Evolutionary conservation across 164 flowering plant genomes (phyloP).

Genomic region (Chloranthus sessilifolius): DNA sequence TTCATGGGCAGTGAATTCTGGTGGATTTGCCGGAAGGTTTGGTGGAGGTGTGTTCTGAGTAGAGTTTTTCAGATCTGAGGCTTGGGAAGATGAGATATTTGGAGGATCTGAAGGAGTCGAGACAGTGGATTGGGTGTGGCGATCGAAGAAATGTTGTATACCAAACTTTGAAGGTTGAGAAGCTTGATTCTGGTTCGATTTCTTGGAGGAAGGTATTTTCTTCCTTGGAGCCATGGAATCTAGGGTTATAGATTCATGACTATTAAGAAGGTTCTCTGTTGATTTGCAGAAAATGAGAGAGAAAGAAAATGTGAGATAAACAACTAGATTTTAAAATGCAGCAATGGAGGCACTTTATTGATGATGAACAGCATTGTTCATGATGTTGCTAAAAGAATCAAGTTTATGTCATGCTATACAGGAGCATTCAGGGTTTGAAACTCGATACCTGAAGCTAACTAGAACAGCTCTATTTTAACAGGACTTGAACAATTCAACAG

Average conservation of each 20-base stretch:
- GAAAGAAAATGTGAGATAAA: not conserved
- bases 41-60: slow-evolving; percentile 20
- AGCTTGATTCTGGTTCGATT: slow-evolving; percentile 32
- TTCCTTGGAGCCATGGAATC: slow-evolving; percentile 67
- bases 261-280: not conserved
- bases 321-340: too few relatives aligned
- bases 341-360: too few relatives aligned
- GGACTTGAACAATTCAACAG: too few relatives aligned
- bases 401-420: too few relatives aligned
- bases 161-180: slow-evolving; percentile 81
- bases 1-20: slow-evolving; percentile 1
- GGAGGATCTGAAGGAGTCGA: slow-evolving; percentile 22
- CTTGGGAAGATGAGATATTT: slow-evolving; percentile 6
- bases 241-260: slow-evolving; percentile 2
- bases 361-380: too few relatives aligned
- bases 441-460: too few relatives aligned
- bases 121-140: slow-evolving; percentile 53
- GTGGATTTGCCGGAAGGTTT: slow-evolving; percentile 18
- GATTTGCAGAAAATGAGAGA: not conserved
- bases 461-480: too few relatives aligned
- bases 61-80: slow-evolving; percentile 7
- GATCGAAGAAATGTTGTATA: slow-evolving; percentile 90
- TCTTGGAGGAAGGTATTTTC: slow-evolving; percentile 45
- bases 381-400: too few relatives aligned
- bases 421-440: too few relatives aligned